Percentiles rank a stretch among this genome's conserved stretches.
Conservation (phyloP, 2,329 filamentous ascomycete species). For the Colletotrichum gigasporum region DNA sequence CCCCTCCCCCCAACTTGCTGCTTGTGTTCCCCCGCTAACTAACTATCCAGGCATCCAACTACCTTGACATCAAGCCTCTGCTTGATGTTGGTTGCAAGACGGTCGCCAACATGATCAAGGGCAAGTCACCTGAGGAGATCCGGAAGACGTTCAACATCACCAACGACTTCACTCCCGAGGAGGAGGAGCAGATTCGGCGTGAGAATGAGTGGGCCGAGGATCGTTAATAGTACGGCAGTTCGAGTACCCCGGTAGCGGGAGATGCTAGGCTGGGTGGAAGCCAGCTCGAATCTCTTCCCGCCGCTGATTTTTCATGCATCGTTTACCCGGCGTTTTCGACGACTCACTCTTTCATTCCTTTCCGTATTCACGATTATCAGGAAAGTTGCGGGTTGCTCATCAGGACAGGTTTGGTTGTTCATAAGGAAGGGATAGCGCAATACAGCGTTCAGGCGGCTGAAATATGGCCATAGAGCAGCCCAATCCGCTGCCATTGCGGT, state of each 20-base stretch:
- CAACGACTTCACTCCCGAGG: conserved; percentile 98
- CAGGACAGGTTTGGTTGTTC: conserved; percentile 18
- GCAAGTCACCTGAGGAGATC: conserved; percentile 98
- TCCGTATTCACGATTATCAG: conserved; percentile 18
- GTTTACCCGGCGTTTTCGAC: conserved; percentile 26
- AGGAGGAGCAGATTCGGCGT: conserved; percentile 95
- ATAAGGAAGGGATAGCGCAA: background rate
- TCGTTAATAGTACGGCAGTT: conserved; percentile 65
- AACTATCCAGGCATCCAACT: conserved; percentile 84
- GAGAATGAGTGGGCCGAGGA: conserved; percentile 95
- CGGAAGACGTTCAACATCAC: conserved; percentile 99
- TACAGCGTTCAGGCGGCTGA: background rate
- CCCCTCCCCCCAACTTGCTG: background rate
- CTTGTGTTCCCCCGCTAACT: background rate
- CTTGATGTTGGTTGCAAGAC: conserved; percentile 99
- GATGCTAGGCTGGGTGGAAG: background rate
- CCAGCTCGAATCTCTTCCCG: background rate
- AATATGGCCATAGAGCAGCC: background rate
- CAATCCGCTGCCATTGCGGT: background rate
- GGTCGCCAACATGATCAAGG: conserved; percentile 99
- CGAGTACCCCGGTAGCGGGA: background rate
- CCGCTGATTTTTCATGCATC: conserved; percentile 28
- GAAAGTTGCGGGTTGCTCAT: conserved; percentile 16
- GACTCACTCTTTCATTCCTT: conserved; percentile 1
- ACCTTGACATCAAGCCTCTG: conserved; percentile 97